A percentile compares a stretch with the other conserved stretches of the same genome.
phyloP scores from a whole-genome alignment of 2,329 filamentous ascomycete genomes.

The Ploettnerulaceae sp. region DNA sequence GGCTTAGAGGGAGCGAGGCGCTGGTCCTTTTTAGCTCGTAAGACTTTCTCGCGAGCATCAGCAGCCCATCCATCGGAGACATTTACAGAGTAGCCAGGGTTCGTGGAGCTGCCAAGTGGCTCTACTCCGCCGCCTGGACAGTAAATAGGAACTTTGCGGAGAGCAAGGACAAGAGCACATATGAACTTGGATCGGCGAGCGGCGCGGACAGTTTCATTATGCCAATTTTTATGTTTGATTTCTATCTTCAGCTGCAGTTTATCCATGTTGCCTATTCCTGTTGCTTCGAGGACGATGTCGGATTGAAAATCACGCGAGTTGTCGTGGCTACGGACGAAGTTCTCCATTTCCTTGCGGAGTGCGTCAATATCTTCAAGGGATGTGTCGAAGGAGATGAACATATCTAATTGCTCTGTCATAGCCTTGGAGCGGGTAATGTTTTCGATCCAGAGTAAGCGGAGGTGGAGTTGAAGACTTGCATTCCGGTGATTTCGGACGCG shows the following conservation, averaged over 20 bases:
- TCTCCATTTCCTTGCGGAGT: constrained; percentile 76
- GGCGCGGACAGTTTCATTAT: constrained; percentile 79
- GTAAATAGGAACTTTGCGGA: constrained; percentile 83
- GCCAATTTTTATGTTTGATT: constrained; percentile 92
- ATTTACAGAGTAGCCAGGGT: constrained; percentile 76
- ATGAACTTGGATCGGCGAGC: constrained; percentile 91
- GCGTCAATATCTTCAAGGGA: constrained; percentile 84
- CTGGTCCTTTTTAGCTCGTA: constrained; percentile 55
- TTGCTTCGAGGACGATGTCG: constrained; percentile 73
- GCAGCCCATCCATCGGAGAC: constrained; percentile 66
- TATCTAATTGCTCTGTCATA: constrained; percentile 76
- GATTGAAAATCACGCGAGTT: constrained; percentile 89
- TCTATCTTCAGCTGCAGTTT: constrained; percentile 79
- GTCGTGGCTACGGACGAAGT: constrained; percentile 76
- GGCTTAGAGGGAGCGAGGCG: constrained; percentile 56
- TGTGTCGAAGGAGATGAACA: constrained; percentile 82
- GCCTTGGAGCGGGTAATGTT: constrained; percentile 87
- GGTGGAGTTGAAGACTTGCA: constrained; percentile 89
- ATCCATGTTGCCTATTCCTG: constrained; percentile 77
- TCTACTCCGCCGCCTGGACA: constrained; percentile 69
- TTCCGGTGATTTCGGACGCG: constrained; percentile 90
- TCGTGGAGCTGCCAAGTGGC: constrained; percentile 58
- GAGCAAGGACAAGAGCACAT: constrained; percentile 80
- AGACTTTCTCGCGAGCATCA: constrained; percentile 55
- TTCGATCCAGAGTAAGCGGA: constrained; percentile 93